Evolutionary conservation across 352 stramenopile genomes (phyloP).

Genomic region (Pythium monospermum): DNA sequence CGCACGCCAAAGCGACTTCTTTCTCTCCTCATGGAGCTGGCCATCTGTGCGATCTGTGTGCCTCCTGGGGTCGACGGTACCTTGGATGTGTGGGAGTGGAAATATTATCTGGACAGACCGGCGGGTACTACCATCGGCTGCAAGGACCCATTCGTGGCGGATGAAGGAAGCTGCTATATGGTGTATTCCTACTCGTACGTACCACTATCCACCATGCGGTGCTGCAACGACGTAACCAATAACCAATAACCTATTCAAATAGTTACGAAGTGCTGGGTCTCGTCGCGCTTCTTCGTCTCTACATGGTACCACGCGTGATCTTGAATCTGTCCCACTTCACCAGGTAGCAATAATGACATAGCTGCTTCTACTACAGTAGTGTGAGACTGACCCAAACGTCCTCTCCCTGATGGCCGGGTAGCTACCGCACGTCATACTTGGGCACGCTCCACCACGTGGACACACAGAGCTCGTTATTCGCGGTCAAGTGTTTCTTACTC

Average conservation of each 20-base stretch:
- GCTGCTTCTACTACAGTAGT: too few relatives aligned
- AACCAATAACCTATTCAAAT: background rate
- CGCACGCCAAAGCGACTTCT: constrained; percentile 44
- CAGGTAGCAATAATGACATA: too few relatives aligned
- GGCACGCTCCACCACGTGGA: constrained; percentile 70
- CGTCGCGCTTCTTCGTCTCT: constrained; percentile 61
- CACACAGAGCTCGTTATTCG: constrained; percentile 72
- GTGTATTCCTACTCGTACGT: constrained; percentile 66
- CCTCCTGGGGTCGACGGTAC: constrained; percentile 42
- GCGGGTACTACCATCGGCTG: constrained; percentile 22
- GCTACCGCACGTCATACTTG: constrained; percentile 73
- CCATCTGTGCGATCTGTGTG: constrained; percentile 44
- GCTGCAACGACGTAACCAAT: background rate
- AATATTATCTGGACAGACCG: constrained; percentile 41
- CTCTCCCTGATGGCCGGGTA: constrained; percentile 14
- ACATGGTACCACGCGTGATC: constrained; percentile 70
- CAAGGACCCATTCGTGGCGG: constrained; percentile 26
- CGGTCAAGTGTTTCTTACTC: constrained; percentile 74
- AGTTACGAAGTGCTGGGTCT: constrained; percentile 68
- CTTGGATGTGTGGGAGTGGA: constrained; percentile 67
- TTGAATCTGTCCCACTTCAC: constrained; percentile 74
- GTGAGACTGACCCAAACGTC: background rate
- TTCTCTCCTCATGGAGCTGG: constrained; percentile 38
- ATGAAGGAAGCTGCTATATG: constrained; percentile 49
- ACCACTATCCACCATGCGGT: background rate